These are phyloP conservation scores for Singerocomus inundabilis DNA, from an alignment of 1,284 basidiomycete species.

Conservation along the genomic window DNA sequence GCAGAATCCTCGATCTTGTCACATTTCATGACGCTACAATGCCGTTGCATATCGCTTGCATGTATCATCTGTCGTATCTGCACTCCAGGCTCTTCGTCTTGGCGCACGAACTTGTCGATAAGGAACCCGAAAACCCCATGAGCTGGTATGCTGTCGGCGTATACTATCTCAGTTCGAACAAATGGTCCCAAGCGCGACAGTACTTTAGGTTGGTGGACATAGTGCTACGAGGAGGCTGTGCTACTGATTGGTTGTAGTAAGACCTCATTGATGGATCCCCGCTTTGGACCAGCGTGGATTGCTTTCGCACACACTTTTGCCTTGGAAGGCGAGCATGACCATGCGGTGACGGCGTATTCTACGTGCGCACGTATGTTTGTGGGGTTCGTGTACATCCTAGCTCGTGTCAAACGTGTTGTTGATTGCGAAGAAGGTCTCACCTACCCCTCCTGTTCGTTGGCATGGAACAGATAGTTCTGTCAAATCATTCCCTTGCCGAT, in stretches of 20 bases:
- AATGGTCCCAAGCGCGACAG: conserved; percentile 86
- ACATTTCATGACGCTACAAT: conserved; percentile 84
- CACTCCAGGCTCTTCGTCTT: conserved; percentile 93
- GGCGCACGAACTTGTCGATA: conserved; percentile 93
- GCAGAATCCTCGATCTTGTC: conserved; percentile 78
- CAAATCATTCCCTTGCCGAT: conserved; percentile 79
- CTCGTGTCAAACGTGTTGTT: conserved; percentile 1
- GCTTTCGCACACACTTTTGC: conserved; percentile 98
- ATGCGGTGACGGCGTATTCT: conserved; percentile 97
- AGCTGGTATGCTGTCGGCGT: conserved; percentile 99
- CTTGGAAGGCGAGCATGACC: conserved; percentile 96
- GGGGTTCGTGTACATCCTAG: conserved; percentile 54
- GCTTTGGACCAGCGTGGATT: conserved; percentile 96
- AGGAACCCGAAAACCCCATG: conserved; percentile 87
- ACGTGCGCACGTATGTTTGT: conserved; percentile 94
- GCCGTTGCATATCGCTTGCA: conserved; percentile 94
- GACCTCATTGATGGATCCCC: conserved; percentile 94
- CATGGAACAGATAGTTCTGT: conserved; percentile 95
- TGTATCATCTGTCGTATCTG: conserved; percentile 90
- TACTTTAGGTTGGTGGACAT: conserved; percentile 75
- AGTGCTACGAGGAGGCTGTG: neutral
- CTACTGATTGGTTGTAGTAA: conserved; percentile 55
- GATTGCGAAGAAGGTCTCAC: conserved; percentile 64
- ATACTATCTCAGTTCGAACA: conserved; percentile 88
- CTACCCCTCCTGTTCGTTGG: conserved; percentile 94